These are phyloP conservation scores for Boletus coccyginus DNA, from an alignment of 768 basidiomycete species.

Conservation along the genomic window DNA sequence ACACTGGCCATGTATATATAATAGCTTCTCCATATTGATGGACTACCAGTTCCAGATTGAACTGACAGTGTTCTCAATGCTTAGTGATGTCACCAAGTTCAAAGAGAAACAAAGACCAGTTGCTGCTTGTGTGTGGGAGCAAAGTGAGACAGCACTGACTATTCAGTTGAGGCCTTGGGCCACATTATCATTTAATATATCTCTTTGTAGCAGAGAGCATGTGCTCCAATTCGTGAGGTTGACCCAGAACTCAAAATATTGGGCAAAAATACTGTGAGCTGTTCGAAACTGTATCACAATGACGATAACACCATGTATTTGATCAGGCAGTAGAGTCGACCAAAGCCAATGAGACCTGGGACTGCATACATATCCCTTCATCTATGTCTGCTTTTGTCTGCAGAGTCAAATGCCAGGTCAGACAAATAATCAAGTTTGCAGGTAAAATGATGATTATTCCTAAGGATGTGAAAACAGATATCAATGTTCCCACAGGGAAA, in stretches of 20 bases:
- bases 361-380: slow-evolving; percentile 20
- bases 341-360: background rate
- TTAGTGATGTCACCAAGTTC: slow-evolving; percentile 34
- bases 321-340: slow-evolving; percentile 1
- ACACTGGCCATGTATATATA: no score
- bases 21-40: slow-evolving; percentile 13
- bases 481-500: slow-evolving; percentile 49
- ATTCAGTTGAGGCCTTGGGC: background rate
- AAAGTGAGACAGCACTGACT: slow-evolving; percentile 28
- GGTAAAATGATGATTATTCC: slow-evolving; percentile 48
- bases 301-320: background rate
- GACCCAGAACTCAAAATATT: no score
- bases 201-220: no score
- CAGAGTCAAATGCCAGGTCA: slow-evolving; percentile 49
- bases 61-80: slow-evolving; percentile 50
- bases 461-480: slow-evolving; percentile 68
- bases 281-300: background rate
- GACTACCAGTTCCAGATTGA: slow-evolving; percentile 44
- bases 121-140: slow-evolving; percentile 36
- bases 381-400: slow-evolving; percentile 47
- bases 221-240: slow-evolving; percentile 15
- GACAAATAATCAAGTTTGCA: slow-evolving; percentile 40
- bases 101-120: slow-evolving; percentile 34
- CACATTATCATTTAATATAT: background rate
- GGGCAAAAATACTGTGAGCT: slow-evolving; percentile 1